Evolutionary conservation across 208 protist species (phyloP).

Genomic region (Trypanosomatidae sp.): DNA sequence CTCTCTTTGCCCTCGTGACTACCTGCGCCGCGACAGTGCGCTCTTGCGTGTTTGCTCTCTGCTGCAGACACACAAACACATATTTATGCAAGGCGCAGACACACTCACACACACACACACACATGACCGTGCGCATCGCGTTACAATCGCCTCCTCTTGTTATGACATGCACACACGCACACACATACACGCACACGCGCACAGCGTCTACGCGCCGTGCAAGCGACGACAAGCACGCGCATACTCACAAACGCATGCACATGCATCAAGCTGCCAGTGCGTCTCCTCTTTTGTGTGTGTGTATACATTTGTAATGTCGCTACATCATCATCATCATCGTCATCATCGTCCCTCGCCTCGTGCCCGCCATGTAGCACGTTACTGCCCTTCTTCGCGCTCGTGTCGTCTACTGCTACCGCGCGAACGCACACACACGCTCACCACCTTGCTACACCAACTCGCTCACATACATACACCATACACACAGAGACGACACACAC

Average conservation of each 20-base stretch:
- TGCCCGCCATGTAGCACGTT: too few species aligned
- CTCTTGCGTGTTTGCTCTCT: neutral
- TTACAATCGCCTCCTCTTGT: too few species aligned
- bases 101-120: neutral
- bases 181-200: slow-evolving; percentile 1
- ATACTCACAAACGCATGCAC: slow-evolving; percentile 1
- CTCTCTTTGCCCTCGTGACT: too few species aligned
- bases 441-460: too few species aligned
- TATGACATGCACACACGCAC: neutral
- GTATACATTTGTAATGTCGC: too few species aligned
- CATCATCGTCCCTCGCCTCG: too few species aligned
- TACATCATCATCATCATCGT: too few species aligned
- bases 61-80: neutral
- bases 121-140: neutral
- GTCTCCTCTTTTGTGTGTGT: too few species aligned
- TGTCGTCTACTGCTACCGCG: neutral
- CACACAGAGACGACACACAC: neutral
- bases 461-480: neutral
- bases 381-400: neutral
- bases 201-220: neutral
- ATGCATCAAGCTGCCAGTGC: too few species aligned
- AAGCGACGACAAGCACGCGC: neutral
- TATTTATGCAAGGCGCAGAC: neutral
- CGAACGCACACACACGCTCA: too few species aligned
- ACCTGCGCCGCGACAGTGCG: too few species aligned